Evolutionary conservation across 495 filamentous ascomycete genomes (phyloP).

Genomic region (Penicillium arizonense): DNA sequence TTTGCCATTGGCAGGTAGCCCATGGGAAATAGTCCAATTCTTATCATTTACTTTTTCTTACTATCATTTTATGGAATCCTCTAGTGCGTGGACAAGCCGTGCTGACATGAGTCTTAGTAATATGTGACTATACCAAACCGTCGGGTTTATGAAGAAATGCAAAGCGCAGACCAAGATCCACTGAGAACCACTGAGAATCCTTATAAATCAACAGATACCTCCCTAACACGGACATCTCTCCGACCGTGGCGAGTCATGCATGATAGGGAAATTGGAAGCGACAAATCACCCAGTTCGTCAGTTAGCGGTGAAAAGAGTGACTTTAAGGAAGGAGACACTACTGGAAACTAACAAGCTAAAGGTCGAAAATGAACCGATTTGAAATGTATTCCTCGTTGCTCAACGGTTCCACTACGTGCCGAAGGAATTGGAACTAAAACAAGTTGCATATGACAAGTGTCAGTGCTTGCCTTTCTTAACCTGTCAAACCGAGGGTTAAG

Average conservation of each 20-base stretch:
- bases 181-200: neutral
- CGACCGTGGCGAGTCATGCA: neutral
- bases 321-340: neutral
- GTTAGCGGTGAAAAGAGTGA: no score
- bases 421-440: no score
- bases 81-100: neutral
- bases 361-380: conserved; percentile 7
- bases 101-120: neutral
- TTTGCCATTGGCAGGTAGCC: no score
- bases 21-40: no score
- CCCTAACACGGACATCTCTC: neutral
- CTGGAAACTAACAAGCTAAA: conserved; percentile 15
- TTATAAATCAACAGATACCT: neutral
- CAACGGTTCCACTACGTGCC: conserved; percentile 8
- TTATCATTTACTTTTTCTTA: no score
- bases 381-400: conserved; percentile 17
- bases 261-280: neutral
- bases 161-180: neutral
- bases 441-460: no score
- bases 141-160: conserved; percentile 2
- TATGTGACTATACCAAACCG: neutral
- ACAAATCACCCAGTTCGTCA: neutral
- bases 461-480: no score
- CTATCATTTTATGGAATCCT: no score
- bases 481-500: no score